phyloP scores from a whole-genome alignment of 2,329 filamentous ascomycete species.

The Cladorrhinum sp. region DNA sequence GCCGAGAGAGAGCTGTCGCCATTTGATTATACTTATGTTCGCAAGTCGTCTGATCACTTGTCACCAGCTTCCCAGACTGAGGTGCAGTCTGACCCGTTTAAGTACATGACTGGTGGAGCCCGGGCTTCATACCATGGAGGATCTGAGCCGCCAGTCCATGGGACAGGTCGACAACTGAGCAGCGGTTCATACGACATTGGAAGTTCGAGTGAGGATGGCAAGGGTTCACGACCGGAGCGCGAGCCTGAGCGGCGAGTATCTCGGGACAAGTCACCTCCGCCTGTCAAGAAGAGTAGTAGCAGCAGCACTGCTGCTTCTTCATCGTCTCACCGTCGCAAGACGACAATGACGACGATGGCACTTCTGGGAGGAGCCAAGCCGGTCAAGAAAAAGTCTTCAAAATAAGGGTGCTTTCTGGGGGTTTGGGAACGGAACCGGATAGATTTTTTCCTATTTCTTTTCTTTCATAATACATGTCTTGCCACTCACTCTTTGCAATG shows the following conservation, averaged over 20 bases:
- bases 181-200: not conserved
- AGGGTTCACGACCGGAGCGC: not conserved
- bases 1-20: conserved; percentile 39
- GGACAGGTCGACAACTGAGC: not conserved
- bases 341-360: not conserved
- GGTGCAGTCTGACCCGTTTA: conserved; percentile 45
- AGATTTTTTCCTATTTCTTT: not conserved
- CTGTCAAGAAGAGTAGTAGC: conserved; percentile 1
- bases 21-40: conserved; percentile 46
- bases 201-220: conserved; percentile 2
- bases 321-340: not conserved
- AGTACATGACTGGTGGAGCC: conserved; percentile 49
- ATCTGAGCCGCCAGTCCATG: not conserved
- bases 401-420: not conserved
- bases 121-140: conserved; percentile 34
- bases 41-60: conserved; percentile 42
- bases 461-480: not conserved
- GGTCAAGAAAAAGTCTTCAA: not conserved
- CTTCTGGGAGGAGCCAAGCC: not conserved
- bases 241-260: conserved; percentile 16
- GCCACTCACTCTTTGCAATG: not conserved
- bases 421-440: not conserved
- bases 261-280: conserved; percentile 20
- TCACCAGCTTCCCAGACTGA: conserved; percentile 27
- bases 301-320: not conserved